phyloP scores from a whole-genome alignment of 345 rosid species.

The Rubroshorea leprosula region DNA sequence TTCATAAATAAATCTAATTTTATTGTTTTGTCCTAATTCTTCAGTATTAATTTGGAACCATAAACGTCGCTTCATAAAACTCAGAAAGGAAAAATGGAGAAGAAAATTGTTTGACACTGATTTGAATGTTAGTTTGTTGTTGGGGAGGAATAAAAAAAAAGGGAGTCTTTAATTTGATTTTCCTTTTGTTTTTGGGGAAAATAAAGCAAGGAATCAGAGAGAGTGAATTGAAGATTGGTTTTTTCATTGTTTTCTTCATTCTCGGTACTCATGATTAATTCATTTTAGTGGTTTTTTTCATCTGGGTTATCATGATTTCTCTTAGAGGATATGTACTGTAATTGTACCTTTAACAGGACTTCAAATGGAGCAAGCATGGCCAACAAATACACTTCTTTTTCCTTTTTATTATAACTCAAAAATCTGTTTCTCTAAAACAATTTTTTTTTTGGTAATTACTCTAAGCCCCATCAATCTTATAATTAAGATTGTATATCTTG shows the following conservation, averaged over 20 bases:
- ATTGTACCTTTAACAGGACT: too few relatives aligned
- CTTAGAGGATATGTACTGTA: neutral
- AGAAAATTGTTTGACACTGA: conserved; percentile 4
- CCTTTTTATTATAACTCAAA: too few relatives aligned
- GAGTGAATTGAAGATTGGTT: neutral
- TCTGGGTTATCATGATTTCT: neutral
- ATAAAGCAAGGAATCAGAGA: neutral
- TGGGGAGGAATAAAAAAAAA: conserved; percentile 18
- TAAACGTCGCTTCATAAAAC: neutral
- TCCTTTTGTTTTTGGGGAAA: neutral
- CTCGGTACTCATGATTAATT: neutral
- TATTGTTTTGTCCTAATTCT: neutral
- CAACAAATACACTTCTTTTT: too few relatives aligned
- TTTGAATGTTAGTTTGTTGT: conserved; percentile 8
- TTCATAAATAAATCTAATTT: neutral
- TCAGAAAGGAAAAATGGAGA: neutral
- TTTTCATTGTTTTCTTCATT: neutral
- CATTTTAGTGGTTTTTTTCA: neutral
- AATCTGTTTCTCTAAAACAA: too few relatives aligned
- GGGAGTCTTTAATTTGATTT: conserved; percentile 19
- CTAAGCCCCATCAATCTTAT: too few relatives aligned
- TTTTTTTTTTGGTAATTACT: too few relatives aligned
- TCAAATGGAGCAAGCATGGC: too few relatives aligned
- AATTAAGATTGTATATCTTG: too few relatives aligned
- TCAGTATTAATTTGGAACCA: conserved; percentile 1